Percentiles rank a stretch among this genome's conserved stretches.
These are phyloP conservation scores for Chytriomyces sp. DNA, from an alignment of 192 early-diverging fungal species.

Conservation along the genomic window DNA sequence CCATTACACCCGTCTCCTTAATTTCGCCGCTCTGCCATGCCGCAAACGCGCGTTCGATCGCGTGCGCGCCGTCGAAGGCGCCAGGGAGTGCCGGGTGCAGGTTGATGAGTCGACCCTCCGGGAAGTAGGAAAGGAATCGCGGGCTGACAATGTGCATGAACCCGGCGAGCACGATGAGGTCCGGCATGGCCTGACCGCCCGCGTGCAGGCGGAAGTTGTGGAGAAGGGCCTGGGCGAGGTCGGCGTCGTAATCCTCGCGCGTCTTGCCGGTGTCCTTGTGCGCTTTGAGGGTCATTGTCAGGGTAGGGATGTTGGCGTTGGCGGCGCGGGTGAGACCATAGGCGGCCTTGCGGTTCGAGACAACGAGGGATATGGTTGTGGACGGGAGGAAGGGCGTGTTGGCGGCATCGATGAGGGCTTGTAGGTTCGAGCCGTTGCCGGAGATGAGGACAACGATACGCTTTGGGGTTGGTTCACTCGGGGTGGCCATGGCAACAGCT, in stretches of 20 bases:
- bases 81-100: constrained; percentile 96
- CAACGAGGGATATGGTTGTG: constrained; percentile 76
- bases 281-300: constrained; percentile 77
- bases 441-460: constrained; percentile 90
- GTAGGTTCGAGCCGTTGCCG: constrained; percentile 93
- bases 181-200: constrained; percentile 49
- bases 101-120: constrained; percentile 77
- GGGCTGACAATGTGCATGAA: constrained; percentile 98
- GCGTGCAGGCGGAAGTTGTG: constrained; percentile 35
- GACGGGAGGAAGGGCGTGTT: constrained; percentile 36
- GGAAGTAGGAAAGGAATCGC: constrained; percentile 76
- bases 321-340: constrained; percentile 89
- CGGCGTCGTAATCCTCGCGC: constrained; percentile 86
- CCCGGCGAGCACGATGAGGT: constrained; percentile 91
- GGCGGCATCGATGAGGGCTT: constrained; percentile 89
- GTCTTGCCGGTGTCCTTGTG: constrained; percentile 81
- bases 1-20: constrained; percentile 57
- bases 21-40: constrained; percentile 77
- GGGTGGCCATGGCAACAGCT: too few relatives aligned
- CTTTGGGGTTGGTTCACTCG: constrained; percentile 11
- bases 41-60: constrained; percentile 92
- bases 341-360: constrained; percentile 84
- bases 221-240: constrained; percentile 71
- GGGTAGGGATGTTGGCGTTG: constrained; percentile 80
- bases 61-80: constrained; percentile 94